Conservation (phyloP, 106 monocot species). For the Gastrodia elata region DNA sequence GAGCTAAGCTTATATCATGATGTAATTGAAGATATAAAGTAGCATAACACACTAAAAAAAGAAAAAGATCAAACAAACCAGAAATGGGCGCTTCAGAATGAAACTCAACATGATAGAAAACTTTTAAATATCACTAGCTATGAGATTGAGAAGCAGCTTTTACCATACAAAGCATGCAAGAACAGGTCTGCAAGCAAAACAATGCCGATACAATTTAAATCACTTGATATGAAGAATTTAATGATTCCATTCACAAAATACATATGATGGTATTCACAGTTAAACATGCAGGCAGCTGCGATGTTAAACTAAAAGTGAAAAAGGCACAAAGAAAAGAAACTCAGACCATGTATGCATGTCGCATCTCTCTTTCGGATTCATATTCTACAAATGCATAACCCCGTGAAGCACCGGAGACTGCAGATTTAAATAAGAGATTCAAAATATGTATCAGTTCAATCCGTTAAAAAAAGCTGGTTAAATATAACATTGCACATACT, state of each 20-base stretch:
- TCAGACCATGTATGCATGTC: constrained; percentile 72
- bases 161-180: background rate
- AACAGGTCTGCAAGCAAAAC: background rate
- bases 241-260: background rate
- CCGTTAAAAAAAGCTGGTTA: background rate
- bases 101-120: background rate
- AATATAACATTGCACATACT: background rate
- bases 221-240: background rate
- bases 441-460: background rate
- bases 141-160: background rate
- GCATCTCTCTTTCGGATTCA: constrained; percentile 92
- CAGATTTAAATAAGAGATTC: constrained; percentile 14
- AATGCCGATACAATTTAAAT: background rate
- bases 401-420: constrained; percentile 86
- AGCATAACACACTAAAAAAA: background rate
- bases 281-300: background rate
- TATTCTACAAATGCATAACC: constrained; percentile 96
- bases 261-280: background rate
- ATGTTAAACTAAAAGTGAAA: background rate
- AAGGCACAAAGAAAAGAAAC: background rate
- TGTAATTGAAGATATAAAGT: background rate
- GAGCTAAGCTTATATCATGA: background rate
- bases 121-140: background rate
- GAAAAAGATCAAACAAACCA: background rate
- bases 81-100: background rate